These are phyloP conservation scores for Hymenoscyphus infarciens DNA, from an alignment of 2,329 filamentous ascomycete species.

Conservation along the genomic window DNA sequence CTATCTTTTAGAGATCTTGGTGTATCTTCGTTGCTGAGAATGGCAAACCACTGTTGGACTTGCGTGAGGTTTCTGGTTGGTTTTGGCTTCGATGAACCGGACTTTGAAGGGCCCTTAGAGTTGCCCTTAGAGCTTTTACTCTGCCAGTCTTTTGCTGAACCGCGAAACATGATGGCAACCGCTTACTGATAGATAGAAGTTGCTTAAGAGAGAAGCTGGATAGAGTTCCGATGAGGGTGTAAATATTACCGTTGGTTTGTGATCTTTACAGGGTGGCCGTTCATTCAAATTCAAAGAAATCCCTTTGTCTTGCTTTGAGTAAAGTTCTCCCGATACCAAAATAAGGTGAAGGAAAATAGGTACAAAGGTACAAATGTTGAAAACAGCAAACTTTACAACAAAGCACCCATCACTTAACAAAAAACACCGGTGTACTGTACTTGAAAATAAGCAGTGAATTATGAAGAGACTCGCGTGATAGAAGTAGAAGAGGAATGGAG, in stretches of 20 bases:
- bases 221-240: neutral
- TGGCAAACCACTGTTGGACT: constrained; percentile 1
- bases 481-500: too few relatives aligned
- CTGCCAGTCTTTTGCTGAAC: neutral
- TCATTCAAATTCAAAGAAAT: neutral
- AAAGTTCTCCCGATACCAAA: neutral
- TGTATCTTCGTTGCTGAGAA: neutral
- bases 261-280: too few relatives aligned
- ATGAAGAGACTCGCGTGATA: too few relatives aligned
- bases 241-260: neutral
- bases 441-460: too few relatives aligned
- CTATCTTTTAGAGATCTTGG: neutral
- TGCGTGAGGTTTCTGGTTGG: neutral
- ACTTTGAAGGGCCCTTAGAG: neutral
- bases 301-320: neutral
- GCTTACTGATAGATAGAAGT: neutral
- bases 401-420: neutral
- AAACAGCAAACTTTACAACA: neutral
- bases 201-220: neutral
- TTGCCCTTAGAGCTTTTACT: neutral
- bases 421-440: too few relatives aligned
- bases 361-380: neutral
- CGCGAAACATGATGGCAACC: neutral
- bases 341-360: neutral
- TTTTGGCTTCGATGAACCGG: neutral